phyloP scores from a whole-genome alignment of 2,329 filamentous ascomycete genomes.

The Phialophora verrucosa region DNA sequence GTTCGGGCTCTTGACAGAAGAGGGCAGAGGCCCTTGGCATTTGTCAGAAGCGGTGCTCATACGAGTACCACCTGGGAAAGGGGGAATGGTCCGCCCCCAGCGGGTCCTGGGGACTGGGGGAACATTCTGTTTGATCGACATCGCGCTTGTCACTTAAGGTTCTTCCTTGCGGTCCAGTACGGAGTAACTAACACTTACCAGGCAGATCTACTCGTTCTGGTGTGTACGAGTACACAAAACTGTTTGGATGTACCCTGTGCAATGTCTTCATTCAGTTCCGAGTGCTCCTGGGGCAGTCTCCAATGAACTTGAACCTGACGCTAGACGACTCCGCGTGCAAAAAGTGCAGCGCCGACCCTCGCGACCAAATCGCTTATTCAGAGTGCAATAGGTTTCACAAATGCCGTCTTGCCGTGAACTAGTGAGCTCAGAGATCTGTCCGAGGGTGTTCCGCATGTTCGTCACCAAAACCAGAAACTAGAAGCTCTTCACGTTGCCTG shows the following conservation, averaged over 20 bases:
- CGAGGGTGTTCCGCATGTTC: not conserved
- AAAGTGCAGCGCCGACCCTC: not conserved
- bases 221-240: not conserved
- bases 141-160: not conserved
- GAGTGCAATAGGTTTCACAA: not conserved
- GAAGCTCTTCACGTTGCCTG: too few relatives aligned
- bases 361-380: not conserved
- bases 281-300: not conserved
- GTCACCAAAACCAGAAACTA: not conserved
- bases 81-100: not conserved
- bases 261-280: not conserved
- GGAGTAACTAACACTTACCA: not conserved
- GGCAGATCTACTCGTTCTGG: not conserved
- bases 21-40: not conserved
- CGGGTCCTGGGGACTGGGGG: not conserved
- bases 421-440: not conserved
- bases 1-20: not conserved
- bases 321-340: too few relatives aligned
- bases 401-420: not conserved
- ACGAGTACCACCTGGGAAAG: not conserved
- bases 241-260: not conserved
- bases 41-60: slow-evolving; percentile 1
- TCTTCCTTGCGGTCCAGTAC: not conserved
- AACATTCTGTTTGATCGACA: not conserved
- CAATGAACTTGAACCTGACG: not conserved